Evolutionary conservation across 441 rosid species (phyloP).

Genomic region (Mallotus japonicus): DNA sequence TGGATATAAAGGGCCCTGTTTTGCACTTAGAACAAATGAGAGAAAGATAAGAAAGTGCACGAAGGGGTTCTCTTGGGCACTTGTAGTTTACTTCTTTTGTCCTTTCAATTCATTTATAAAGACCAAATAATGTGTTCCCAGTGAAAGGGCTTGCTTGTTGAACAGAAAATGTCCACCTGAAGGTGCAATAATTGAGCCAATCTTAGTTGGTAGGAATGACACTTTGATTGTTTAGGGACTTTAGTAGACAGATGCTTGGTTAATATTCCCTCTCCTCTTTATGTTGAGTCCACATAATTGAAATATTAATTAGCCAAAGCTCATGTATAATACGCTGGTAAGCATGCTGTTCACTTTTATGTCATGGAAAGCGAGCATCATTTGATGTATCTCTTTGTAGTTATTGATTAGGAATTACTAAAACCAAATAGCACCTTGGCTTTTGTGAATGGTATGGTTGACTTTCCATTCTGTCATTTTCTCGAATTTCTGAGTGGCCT

Average conservation of each 20-base stretch:
- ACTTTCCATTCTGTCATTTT: background rate
- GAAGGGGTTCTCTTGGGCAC: background rate
- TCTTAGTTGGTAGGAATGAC: background rate
- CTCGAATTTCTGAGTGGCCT: background rate
- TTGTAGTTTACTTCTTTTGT: background rate
- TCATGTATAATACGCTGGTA: background rate
- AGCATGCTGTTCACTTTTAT: background rate
- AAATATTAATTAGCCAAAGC: background rate
- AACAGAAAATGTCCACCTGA: background rate
- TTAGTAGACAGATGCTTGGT: background rate
- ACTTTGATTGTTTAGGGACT: background rate
- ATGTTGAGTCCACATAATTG: background rate
- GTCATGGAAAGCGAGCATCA: background rate
- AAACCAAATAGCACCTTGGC: background rate
- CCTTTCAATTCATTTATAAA: background rate
- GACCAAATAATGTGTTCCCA: background rate
- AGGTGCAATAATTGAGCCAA: background rate
- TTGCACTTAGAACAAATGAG: background rate
- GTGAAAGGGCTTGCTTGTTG: background rate
- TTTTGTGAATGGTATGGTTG: constrained; percentile 1
- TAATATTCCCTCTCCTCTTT: background rate
- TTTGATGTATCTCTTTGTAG: background rate
- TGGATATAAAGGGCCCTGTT: background rate
- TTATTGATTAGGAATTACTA: background rate
- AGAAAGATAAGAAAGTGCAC: background rate